Conservation (phyloP, 306 rosid species). For the Cucumis sativus region DNA sequence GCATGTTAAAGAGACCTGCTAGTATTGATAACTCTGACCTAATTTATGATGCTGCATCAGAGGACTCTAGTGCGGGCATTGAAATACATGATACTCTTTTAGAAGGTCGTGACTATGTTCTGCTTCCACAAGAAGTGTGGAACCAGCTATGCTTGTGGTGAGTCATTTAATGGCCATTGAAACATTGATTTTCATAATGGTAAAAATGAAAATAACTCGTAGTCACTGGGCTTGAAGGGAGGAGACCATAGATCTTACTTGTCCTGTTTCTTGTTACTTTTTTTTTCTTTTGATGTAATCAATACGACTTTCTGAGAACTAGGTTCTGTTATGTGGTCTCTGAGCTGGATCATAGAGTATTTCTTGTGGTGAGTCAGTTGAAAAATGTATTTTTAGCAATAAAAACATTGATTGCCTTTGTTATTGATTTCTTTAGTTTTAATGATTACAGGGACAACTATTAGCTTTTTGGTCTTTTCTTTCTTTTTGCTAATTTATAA, state of each 20-base stretch:
- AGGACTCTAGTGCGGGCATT: constrained; percentile 34
- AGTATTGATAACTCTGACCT: constrained; percentile 82
- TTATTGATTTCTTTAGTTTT: neutral
- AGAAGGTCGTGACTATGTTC: constrained; percentile 93
- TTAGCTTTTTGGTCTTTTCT: neutral
- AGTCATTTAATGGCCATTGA: constrained; percentile 3
- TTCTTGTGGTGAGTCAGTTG: neutral
- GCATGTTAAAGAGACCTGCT: constrained; percentile 53
- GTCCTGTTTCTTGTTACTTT: neutral
- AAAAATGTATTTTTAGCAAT: neutral
- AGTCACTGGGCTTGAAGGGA: neutral
- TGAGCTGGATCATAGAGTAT: neutral
- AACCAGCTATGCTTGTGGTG: constrained; percentile 49
- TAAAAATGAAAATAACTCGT: neutral
- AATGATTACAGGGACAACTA: neutral
- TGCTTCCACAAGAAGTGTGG: constrained; percentile 93
- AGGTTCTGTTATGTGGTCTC: neutral
- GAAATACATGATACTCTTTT: constrained; percentile 74
- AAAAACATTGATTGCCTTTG: neutral
- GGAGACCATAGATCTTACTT: neutral
- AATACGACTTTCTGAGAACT: neutral
- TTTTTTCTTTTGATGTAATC: neutral
- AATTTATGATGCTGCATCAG: constrained; percentile 51
- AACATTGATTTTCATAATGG: neutral
- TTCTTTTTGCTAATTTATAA: neutral